phyloP scores from a whole-genome alignment of 2,329 filamentous ascomycete genomes.

The Ophiostoma perfectum region DNA sequence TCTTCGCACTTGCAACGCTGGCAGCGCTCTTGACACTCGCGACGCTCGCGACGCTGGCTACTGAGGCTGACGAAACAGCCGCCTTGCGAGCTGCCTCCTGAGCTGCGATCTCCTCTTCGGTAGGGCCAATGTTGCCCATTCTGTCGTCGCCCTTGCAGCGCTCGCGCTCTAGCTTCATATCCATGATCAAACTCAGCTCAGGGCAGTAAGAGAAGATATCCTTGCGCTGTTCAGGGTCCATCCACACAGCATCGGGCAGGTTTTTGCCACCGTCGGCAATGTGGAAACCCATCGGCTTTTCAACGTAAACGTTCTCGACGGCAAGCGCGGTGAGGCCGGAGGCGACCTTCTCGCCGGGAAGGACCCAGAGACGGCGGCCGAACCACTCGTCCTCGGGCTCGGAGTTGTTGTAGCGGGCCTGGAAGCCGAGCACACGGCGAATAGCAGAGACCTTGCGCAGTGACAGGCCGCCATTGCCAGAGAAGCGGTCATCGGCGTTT shows the following conservation, averaged over 20 bases:
- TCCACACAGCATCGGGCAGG: conserved; percentile 45
- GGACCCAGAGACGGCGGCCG: conserved; percentile 42
- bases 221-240: conserved; percentile 39
- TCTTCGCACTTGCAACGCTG: neutral
- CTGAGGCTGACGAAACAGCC: conserved; percentile 9
- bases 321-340: conserved; percentile 40
- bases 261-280: conserved; percentile 40
- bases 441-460: conserved; percentile 50
- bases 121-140: conserved; percentile 29
- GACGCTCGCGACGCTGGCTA: conserved; percentile 16
- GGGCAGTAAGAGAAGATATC: conserved; percentile 52
- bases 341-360: conserved; percentile 47
- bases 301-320: conserved; percentile 46
- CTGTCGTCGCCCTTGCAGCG: conserved; percentile 38
- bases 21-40: conserved; percentile 1
- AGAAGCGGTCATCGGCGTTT: conserved; percentile 40
- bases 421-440: conserved; percentile 43
- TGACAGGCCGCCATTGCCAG: conserved; percentile 51
- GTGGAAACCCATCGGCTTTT: conserved; percentile 52
- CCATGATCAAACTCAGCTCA: conserved; percentile 50
- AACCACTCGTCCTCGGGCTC: conserved; percentile 54
- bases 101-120: conserved; percentile 9
- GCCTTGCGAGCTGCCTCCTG: conserved; percentile 10
- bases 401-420: conserved; percentile 46
- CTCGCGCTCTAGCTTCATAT: conserved; percentile 51